A percentile compares a stretch with the other conserved stretches of the same genome.
These are phyloP conservation scores for Sporothrix sp. DNA, from an alignment of 2,329 filamentous ascomycete species.

Conservation along the genomic window DNA sequence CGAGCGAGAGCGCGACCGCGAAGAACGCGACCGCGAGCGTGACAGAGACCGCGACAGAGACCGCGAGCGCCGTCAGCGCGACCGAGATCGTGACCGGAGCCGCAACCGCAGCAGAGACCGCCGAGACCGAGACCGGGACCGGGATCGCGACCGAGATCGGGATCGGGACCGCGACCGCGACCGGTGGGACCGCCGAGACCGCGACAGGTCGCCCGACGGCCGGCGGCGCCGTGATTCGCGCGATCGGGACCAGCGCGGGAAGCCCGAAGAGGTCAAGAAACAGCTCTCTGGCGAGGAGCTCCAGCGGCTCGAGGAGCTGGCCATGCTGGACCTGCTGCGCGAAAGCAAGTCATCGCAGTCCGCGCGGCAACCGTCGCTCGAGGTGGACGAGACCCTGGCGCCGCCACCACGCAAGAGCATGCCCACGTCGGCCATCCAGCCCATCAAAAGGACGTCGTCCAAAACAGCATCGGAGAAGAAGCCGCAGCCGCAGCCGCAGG, in stretches of 20 bases:
- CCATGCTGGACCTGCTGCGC: conserved; percentile 47
- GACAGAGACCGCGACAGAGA: conserved; percentile 26
- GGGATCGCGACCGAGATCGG: conserved; percentile 17
- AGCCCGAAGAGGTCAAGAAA: conserved; percentile 40
- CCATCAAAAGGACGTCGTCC: conserved; percentile 39
- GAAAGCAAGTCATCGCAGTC: conserved; percentile 42
- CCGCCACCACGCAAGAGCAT: conserved; percentile 43
- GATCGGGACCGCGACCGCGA: conserved; percentile 28
- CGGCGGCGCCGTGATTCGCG: conserved; percentile 42
- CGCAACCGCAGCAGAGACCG: conserved; percentile 26
- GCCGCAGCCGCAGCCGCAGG: conserved; percentile 1
- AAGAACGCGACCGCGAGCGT: conserved; percentile 27
- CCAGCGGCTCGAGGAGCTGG: conserved; percentile 47
- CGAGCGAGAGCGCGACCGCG: conserved; percentile 30
- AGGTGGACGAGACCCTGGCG: conserved; percentile 45
- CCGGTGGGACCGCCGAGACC: conserved; percentile 40
- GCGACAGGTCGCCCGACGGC: conserved; percentile 42
- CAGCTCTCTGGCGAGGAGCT: conserved; percentile 49
- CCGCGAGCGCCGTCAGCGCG: conserved; percentile 21
- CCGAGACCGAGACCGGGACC: conserved; percentile 1
- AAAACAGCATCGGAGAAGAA: conserved; percentile 36
- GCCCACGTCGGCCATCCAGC: conserved; percentile 51
- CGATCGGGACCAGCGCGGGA: conserved; percentile 33
- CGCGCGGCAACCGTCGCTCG: conserved; percentile 42
- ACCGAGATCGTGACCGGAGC: conserved; percentile 23